Conservation (phyloP, 352 stramenopile genomes). For the Blastocystis sp. region DNA sequence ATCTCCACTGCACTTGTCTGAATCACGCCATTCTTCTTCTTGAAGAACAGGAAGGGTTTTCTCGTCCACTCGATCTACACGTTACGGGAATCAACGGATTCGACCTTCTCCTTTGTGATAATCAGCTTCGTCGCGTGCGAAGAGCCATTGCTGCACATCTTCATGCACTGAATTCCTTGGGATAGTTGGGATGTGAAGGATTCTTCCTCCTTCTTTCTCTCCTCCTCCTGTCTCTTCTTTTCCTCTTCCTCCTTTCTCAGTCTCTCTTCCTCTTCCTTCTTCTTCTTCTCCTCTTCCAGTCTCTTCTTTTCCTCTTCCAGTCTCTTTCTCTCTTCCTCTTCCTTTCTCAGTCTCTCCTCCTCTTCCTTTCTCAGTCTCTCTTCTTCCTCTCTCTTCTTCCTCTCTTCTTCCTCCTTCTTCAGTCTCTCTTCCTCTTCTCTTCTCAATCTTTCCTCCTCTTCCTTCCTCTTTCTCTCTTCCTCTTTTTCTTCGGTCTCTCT, state of each 20-base stretch:
- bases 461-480: neutral
- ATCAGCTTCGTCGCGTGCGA: neutral
- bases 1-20: neutral
- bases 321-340: neutral
- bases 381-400: no score
- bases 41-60: neutral
- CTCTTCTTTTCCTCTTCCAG: neutral
- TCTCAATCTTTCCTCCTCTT: neutral
- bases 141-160: conserved; percentile 1
- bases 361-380: neutral
- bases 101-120: neutral
- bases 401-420: neutral
- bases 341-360: neutral
- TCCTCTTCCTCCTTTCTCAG: neutral
- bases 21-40: neutral
- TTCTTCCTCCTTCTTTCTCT: neutral
- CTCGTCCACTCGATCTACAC: conserved; percentile 1
- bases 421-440: neutral
- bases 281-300: neutral
- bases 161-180: neutral
- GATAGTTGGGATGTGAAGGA: neutral
- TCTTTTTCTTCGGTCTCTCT: neutral
- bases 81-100: neutral
- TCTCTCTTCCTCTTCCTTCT: neutral
- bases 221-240: neutral